These are phyloP conservation scores for Fusarium palustre DNA, from an alignment of 2,329 filamentous ascomycete species.

Conservation along the genomic window DNA sequence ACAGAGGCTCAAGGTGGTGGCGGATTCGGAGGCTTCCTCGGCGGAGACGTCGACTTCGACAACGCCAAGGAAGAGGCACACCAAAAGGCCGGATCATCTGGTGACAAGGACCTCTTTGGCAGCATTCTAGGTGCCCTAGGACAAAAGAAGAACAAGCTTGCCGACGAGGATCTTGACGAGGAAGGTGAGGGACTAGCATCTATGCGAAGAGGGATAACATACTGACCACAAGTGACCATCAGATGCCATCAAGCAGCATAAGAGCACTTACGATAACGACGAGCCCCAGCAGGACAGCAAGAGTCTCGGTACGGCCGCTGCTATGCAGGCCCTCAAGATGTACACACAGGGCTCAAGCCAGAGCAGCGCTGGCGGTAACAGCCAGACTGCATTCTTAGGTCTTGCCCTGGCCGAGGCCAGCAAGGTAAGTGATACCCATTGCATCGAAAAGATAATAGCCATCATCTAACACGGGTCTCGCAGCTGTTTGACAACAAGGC, in stretches of 20 bases:
- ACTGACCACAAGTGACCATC: not conserved
- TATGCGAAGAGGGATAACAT: too few species aligned
- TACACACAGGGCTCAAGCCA: constrained; percentile 70
- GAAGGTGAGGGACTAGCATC: constrained; percentile 53
- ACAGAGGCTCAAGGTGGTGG: constrained; percentile 53
- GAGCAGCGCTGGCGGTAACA: constrained; percentile 57
- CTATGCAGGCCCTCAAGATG: constrained; percentile 84
- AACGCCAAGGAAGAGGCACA: constrained; percentile 62
- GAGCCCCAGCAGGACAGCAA: constrained; percentile 60
- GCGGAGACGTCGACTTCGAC: constrained; percentile 60
- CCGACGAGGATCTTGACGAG: constrained; percentile 63
- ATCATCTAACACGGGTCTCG: constrained; percentile 18
- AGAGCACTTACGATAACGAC: constrained; percentile 74
- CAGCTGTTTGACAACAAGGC: constrained; percentile 71
- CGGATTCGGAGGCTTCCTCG: constrained; percentile 54
- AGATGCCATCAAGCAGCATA: constrained; percentile 80
- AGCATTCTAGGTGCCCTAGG: constrained; percentile 60
- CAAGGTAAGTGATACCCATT: constrained; percentile 64
- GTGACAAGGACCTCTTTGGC: constrained; percentile 62
- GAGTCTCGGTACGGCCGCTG: constrained; percentile 77
- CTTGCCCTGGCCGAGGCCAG: constrained; percentile 90
- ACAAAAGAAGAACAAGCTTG: constrained; percentile 62
- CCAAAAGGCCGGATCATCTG: constrained; percentile 59
- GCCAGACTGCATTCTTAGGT: constrained; percentile 84
- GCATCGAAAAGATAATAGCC: too few species aligned